phyloP scores from a whole-genome alignment of 208 protist genomes.

The Trichomonas vaginalis region DNA sequence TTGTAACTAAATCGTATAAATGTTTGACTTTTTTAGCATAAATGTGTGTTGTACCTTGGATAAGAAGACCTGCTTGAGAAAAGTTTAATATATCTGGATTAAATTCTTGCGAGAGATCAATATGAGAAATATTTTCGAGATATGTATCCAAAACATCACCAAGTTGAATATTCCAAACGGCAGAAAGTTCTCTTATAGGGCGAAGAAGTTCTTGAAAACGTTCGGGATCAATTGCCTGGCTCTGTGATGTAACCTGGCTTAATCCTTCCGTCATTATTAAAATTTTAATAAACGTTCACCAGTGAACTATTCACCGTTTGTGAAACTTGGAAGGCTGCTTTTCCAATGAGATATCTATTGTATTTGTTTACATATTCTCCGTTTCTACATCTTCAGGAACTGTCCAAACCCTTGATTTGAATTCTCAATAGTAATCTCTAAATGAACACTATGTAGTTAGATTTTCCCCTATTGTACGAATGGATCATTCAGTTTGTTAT shows the following conservation, averaged over 20 bases:
- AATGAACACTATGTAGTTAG: too few relatives aligned
- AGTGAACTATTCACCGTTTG: too few relatives aligned
- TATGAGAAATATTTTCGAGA: neutral
- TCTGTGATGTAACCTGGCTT: neutral
- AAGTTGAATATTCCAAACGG: neutral
- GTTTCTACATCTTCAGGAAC: too few relatives aligned
- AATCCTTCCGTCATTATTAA: neutral
- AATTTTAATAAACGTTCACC: neutral
- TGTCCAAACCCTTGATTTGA: too few relatives aligned
- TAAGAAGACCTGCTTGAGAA: neutral
- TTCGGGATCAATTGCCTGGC: neutral
- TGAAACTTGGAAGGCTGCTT: too few relatives aligned
- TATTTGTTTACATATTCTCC: too few relatives aligned
- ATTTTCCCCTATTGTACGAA: too few relatives aligned
- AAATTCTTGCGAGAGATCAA: neutral
- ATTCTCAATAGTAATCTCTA: too few relatives aligned
- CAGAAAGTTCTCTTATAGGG: neutral
- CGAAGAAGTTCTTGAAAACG: neutral
- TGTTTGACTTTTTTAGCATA: constrained; percentile 14
- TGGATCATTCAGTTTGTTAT: too few relatives aligned
- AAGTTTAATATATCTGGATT: constrained; percentile 3
- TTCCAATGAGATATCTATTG: too few relatives aligned
- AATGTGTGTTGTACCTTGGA: neutral
- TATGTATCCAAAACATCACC: neutral
- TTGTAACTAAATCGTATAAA: neutral